Evolutionary conservation across 1,139 yeast species (phyloP).

Genomic region (Debaryomyces psychrophilus): DNA sequence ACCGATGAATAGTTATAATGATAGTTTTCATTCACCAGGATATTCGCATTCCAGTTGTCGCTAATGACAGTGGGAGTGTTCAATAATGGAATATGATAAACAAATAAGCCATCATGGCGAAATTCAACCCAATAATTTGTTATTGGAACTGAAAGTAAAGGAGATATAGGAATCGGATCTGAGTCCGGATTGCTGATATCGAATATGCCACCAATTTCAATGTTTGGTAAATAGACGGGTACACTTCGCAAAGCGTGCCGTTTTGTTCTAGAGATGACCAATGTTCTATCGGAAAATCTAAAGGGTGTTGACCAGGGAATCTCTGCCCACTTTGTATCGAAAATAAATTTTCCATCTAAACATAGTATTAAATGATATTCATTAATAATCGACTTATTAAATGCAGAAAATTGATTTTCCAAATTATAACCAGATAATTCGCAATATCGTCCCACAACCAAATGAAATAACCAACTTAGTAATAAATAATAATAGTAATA

Average conservation of each 20-base stretch:
- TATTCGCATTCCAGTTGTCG: constrained; percentile 25
- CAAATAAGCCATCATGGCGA: constrained; percentile 20
- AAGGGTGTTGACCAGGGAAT: constrained; percentile 29
- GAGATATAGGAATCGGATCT: constrained; percentile 18
- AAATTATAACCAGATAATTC: constrained; percentile 33
- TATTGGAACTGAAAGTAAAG: constrained; percentile 33
- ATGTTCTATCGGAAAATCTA: constrained; percentile 14
- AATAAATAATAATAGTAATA: constrained; percentile 1
- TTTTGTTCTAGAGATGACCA: constrained; percentile 28
- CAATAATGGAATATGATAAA: constrained; percentile 35
- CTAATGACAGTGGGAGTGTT: constrained; percentile 30
- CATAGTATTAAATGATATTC: constrained; percentile 33
- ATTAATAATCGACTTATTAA: constrained; percentile 17
- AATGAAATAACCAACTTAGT: neutral
- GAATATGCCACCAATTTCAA: constrained; percentile 30
- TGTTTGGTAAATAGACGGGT: constrained; percentile 33
- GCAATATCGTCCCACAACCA: constrained; percentile 1
- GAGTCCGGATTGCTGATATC: constrained; percentile 10
- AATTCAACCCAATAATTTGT: constrained; percentile 34
- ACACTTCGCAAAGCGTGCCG: constrained; percentile 25
- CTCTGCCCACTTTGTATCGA: constrained; percentile 27
- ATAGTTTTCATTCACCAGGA: constrained; percentile 26
- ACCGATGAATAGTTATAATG: constrained; percentile 7
- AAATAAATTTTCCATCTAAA: constrained; percentile 33
- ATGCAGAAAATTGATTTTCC: constrained; percentile 28